Evolutionary conservation across 306 rosid species (phyloP), one percentile per base, ranked within the genome.

Genomic region (Luffa aegyptiaca): DNA sequence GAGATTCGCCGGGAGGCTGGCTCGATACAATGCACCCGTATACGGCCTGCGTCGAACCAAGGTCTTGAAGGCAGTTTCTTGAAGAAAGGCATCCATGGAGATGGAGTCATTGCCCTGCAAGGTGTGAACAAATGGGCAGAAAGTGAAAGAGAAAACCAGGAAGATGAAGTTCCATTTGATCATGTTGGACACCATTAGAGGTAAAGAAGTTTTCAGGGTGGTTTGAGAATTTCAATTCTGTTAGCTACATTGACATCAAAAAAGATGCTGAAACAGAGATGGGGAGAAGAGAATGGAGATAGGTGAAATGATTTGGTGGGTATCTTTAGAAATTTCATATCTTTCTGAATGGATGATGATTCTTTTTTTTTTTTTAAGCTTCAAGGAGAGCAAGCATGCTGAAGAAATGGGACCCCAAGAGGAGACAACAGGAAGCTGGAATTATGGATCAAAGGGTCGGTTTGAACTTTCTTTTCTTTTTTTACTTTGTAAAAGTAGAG

Each of bases 1-100:
- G 10, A 91, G 87, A 72, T 92, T 90, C 18, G 77, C 83, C 0
- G 96, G 97, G 79, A 91, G 86, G 75, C 79, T 55, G 9, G 97
- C 90, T 71, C 53, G 82, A 41, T 90, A 95, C 5, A 90, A 61
- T 80, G 90, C 83, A 12, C 97, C 97, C 0, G 97, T 92, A 80
- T 78, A 94, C 84, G 90, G 90, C 59, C 84, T 73, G 80, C 75
- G 92, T n/a, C 83, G 81, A 33, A 77, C 70, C 79, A 89, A 74
- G 39, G 90, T 80, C 65, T 84, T 84, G 66, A 87, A 81, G 76
- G 97, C 95, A 81, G 85, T 87, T 66, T 86, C 86, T 83, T 89
- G 87, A 72, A 88, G 86, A 46, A 89, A 53, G 73, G 83, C 85
- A 82, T 92, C 86, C 65, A 91, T 82, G 49, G 93, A 84, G 39